Percentiles rank a stretch among this genome's conserved stretches.
These are phyloP conservation scores for Tuber microsphaerosporum DNA, from an alignment of 495 filamentous ascomycete species.

Conservation along the genomic window DNA sequence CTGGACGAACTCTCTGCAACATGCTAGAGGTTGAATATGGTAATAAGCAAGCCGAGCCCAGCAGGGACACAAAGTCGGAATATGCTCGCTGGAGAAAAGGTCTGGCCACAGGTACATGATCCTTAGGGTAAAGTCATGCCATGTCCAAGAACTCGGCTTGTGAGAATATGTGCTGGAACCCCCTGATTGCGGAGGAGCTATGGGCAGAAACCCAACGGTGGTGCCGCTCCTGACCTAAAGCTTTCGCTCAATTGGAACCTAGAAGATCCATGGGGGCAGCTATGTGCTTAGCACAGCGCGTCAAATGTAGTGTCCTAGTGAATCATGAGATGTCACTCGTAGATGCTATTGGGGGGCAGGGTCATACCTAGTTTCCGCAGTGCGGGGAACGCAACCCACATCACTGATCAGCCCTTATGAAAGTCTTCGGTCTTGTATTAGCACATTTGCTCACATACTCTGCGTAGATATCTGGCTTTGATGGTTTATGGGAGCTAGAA, in stretches of 20 bases:
- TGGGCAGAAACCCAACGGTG: neutral
- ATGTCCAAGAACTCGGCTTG: neutral
- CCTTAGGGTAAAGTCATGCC: neutral
- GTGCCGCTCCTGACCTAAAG: neutral
- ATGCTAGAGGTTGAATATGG: neutral
- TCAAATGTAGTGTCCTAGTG: neutral
- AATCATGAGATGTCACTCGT: neutral
- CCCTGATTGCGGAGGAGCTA: neutral
- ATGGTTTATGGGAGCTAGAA: neutral
- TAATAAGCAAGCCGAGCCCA: neutral
- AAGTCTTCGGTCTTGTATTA: neutral
- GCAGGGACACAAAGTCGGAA: neutral
- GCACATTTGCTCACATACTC: neutral
- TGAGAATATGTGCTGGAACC: neutral
- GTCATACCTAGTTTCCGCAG: neutral
- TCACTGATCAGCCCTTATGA: neutral
- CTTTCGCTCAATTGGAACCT: neutral
- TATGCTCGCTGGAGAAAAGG: neutral
- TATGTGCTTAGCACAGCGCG: neutral
- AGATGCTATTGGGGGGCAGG: neutral
- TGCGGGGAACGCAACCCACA: neutral
- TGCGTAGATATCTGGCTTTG: neutral
- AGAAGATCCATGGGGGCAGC: neutral
- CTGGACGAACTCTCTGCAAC: neutral
- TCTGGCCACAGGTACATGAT: neutral